Base-by-base conservation (phyloP, 2,329 filamentous ascomycete genomes). In the Penicillium thymicola region DNA sequence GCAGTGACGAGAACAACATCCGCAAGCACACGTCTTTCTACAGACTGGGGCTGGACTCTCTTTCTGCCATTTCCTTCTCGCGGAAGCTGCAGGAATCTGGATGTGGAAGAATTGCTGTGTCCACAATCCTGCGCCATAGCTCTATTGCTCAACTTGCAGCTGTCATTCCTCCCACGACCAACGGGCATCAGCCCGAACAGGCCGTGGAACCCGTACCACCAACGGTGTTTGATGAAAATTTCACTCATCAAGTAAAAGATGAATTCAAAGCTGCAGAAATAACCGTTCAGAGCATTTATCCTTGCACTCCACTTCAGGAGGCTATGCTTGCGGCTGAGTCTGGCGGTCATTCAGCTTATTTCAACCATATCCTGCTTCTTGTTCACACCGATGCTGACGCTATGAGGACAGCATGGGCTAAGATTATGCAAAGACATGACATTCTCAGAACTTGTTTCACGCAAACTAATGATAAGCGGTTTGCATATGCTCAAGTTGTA, bases 261-360 rank as follows among this genome's bases (percentile, higher is more conserved):
- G 65, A 62, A 0, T 76, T 82, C 53, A 43, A 61, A 5, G 16
- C 57, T 5, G 58, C 70, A 2, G 70, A 71, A 0, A 69, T 71
- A 5, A 43, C 63, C 0, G 76, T 89, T 3, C 73, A 82, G 30
- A 78, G 76, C 1, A 79, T 96, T 9, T 75, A 92, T 5, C 92
- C 92, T 0, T 96, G 92, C 68, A 95, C 91, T 1, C 89, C 92
- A 0, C 76, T 97, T 0, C 92, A 97, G 70, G 89, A 95, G 75
- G 89, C 88, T 0, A 96, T 96, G 91, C 78, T 96, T 0, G 87
- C 85, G 3, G 82, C 84, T 9, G 75, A 75, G 27, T 74, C 75
- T 65, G 77, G 59, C 2, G 72, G 72, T 1, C 70, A 76, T 11
- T 73, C 75, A 1, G 79, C 85, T 2, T 96, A 96, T 69, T 85